Percentiles rank a stretch among this genome's conserved stretches.
Evolutionary conservation across 1,284 basidiomycete species (phyloP).

Genomic region (Uromyces viciae-fabae): DNA sequence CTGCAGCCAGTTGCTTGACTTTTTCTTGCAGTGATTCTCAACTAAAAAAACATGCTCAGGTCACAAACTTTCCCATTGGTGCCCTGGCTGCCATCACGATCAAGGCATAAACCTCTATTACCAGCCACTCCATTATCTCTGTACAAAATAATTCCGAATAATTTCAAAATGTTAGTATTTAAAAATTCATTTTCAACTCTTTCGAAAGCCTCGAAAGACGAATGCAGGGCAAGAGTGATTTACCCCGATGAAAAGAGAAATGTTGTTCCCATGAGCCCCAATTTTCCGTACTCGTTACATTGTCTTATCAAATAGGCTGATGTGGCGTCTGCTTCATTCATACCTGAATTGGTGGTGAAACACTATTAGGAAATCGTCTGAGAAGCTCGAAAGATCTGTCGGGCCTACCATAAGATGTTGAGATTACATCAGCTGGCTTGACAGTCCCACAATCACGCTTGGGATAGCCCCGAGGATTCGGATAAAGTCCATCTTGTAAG

Average conservation of each 20-base stretch:
- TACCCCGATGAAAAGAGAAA: constrained; percentile 60
- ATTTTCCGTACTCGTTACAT: constrained; percentile 62
- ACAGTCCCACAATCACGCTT: constrained; percentile 61
- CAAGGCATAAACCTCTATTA: constrained; percentile 57
- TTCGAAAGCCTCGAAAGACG: constrained; percentile 10
- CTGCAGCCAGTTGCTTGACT: too few species aligned
- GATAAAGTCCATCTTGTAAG: constrained; percentile 60
- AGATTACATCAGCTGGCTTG: constrained; percentile 61
- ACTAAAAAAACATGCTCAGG: too few species aligned
- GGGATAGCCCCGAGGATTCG: constrained; percentile 59
- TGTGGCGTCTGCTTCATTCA: constrained; percentile 59
- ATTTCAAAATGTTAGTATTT: too few species aligned
- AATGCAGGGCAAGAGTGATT: constrained; percentile 34
- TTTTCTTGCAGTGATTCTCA: too few species aligned
- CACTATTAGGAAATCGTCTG: background rate
- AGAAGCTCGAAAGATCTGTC: background rate
- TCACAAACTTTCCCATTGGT: constrained; percentile 4
- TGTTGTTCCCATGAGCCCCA: constrained; percentile 60
- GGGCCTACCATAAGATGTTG: constrained; percentile 59
- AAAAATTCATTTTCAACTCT: too few species aligned
- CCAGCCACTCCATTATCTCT: constrained; percentile 62
- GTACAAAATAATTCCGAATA: background rate
- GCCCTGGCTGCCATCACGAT: constrained; percentile 47
- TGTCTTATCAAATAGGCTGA: constrained; percentile 59
- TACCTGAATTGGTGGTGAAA: background rate